These are phyloP conservation scores for Oryza glaberrima DNA, from an alignment of 176 grass and related monocot species.

Conservation along the genomic window DNA sequence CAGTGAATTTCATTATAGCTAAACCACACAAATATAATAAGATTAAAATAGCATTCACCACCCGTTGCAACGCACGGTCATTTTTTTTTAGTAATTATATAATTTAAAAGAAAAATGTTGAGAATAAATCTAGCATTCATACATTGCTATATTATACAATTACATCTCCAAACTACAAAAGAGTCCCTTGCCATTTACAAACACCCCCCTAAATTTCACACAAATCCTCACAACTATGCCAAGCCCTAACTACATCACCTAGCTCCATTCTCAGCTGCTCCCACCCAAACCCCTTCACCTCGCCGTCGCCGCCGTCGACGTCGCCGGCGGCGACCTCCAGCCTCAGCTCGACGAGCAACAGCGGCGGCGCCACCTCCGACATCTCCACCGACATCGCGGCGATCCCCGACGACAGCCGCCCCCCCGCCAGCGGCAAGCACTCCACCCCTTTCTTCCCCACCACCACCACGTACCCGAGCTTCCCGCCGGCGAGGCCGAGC, in stretches of 20 bases:
- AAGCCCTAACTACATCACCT: conserved; percentile 67
- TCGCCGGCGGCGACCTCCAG: conserved; percentile 40
- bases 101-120: not conserved
- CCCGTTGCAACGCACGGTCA: too few species aligned
- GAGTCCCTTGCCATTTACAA: conserved; percentile 21
- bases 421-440: not conserved
- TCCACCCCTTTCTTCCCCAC: conserved; percentile 51
- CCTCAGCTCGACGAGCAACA: conserved; percentile 70
- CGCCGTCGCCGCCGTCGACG: not conserved
- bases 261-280: conserved; percentile 69
- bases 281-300: conserved; percentile 57
- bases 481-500: conserved; percentile 52
- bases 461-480: conserved; percentile 66
- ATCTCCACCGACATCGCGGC: conserved; percentile 62
- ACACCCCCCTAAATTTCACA: conserved; percentile 7
- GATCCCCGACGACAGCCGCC: conserved; percentile 28
- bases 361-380: conserved; percentile 60
- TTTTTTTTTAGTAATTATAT: too few species aligned
- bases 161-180: conserved; percentile 17
- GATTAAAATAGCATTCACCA: too few species aligned
- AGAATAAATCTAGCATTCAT: conserved; percentile 11
- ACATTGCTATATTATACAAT: not conserved
- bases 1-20: too few species aligned
- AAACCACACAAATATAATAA: too few species aligned
- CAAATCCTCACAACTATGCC: conserved; percentile 60